A percentile compares a stretch with the other conserved stretches of the same genome.
Conservation (phyloP, 495 filamentous ascomycete species). For the Penicillium desertorum region DNA sequence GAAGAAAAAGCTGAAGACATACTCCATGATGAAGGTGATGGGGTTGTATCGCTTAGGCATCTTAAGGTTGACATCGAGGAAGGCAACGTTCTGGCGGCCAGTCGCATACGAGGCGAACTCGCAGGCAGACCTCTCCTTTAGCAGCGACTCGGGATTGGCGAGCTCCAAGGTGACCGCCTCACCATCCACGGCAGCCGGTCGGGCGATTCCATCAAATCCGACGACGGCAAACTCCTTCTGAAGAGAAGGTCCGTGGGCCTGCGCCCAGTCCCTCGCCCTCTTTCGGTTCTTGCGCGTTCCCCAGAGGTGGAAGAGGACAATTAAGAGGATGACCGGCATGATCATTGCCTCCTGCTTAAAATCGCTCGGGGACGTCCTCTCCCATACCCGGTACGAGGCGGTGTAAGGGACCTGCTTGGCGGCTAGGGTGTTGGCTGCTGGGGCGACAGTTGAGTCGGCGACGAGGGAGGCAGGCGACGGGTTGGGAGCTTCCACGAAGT, state of each 20-base stretch:
- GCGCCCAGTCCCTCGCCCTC: constrained; percentile 78
- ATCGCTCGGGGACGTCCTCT: constrained; percentile 75
- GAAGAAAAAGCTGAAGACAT: constrained; percentile 69
- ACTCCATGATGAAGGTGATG: constrained; percentile 66
- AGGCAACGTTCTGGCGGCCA: constrained; percentile 89
- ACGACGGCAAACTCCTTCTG: constrained; percentile 85
- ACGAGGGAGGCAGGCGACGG: constrained; percentile 57
- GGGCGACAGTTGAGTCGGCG: constrained; percentile 41
- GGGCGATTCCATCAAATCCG: constrained; percentile 61
- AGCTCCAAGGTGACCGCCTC: constrained; percentile 42
- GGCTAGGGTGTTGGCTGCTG: constrained; percentile 50
- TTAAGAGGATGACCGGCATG: constrained; percentile 65
- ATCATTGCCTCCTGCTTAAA: constrained; percentile 88
- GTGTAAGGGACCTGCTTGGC: constrained; percentile 63
- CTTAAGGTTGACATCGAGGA: constrained; percentile 78
- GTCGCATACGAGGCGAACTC: constrained; percentile 91
- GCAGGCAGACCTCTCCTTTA: constrained; percentile 80
- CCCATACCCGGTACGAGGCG: constrained; percentile 95
- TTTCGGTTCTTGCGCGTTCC: constrained; percentile 76
- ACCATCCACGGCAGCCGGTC: constrained; percentile 42
- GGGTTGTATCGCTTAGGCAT: constrained; percentile 92
- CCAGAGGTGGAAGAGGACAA: constrained; percentile 79
- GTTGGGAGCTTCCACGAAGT: constrained; percentile 69
- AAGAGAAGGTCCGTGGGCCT: constrained; percentile 67
- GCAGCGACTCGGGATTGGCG: constrained; percentile 54